phyloP scores from a whole-genome alignment of 2,329 filamentous ascomycete species.

The Aschersonia sp. region DNA sequence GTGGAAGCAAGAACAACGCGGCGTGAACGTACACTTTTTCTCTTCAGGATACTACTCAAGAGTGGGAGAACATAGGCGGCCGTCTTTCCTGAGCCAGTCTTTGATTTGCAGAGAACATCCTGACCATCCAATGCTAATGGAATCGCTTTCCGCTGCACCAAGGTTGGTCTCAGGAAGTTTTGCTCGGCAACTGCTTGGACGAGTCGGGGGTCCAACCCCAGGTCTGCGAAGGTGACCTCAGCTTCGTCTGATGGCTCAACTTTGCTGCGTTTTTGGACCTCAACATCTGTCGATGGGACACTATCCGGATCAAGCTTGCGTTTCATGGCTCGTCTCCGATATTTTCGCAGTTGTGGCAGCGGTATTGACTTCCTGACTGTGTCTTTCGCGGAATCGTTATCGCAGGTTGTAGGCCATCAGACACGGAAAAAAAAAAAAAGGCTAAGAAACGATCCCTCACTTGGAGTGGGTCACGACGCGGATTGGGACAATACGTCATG shows the following conservation, averaged over 20 bases:
- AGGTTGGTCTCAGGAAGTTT: slow-evolving; percentile 74
- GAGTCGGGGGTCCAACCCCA: slow-evolving; percentile 72
- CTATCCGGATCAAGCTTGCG: slow-evolving; percentile 45
- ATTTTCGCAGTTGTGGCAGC: background rate
- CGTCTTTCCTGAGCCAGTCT: slow-evolving; percentile 93
- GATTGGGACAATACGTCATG: no score
- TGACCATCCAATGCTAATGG: slow-evolving; percentile 76
- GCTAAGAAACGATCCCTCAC: no score
- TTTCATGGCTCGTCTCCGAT: slow-evolving; percentile 29
- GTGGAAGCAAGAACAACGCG: background rate
- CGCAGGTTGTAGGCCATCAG: no score
- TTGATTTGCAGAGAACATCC: slow-evolving; percentile 82
- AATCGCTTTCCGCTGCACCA: slow-evolving; percentile 76
- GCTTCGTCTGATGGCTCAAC: slow-evolving; percentile 14
- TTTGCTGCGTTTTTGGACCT: slow-evolving; percentile 8
- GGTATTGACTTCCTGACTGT: no score
- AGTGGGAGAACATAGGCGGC: slow-evolving; percentile 88
- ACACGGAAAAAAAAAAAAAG: no score
- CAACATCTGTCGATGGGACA: slow-evolving; percentile 23
- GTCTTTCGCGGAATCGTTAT: no score
- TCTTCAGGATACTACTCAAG: slow-evolving; percentile 69
- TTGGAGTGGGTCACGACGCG: no score
- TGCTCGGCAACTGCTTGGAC: slow-evolving; percentile 76
- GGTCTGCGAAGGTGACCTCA: slow-evolving; percentile 51
- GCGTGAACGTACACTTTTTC: slow-evolving; percentile 45